Percentiles rank a stretch among this genome's conserved stretches.
These are phyloP conservation scores for Apophysomyces elegans DNA, from an alignment of 371 early-diverging fungal genomes.

Conservation along the genomic window DNA sequence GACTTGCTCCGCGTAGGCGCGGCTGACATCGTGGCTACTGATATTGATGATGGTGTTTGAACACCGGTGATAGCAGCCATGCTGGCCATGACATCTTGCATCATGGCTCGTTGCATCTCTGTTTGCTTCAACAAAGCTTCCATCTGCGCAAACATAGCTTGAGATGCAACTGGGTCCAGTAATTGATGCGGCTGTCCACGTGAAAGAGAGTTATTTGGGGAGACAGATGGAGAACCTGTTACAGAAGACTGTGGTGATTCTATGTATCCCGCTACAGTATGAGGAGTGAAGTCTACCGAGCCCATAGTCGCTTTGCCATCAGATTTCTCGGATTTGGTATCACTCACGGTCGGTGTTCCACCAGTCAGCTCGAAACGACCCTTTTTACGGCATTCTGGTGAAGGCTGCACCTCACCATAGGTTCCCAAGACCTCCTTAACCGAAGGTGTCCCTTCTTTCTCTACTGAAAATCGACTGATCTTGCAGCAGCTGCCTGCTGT, in stretches of 20 bases:
- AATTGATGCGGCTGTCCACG: constrained; percentile 29
- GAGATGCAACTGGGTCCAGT: constrained; percentile 14
- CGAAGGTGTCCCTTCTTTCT: constrained; percentile 19
- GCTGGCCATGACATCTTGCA: constrained; percentile 34
- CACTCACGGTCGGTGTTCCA: constrained; percentile 17
- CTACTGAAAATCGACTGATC: constrained; percentile 32
- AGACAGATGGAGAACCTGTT: constrained; percentile 25
- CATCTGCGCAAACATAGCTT: constrained; percentile 30
- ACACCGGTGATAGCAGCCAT: constrained; percentile 15
- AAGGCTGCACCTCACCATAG: background rate
- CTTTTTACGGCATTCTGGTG: constrained; percentile 45
- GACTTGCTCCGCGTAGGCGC: background rate
- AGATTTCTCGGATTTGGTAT: background rate
- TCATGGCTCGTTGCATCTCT: constrained; percentile 35
- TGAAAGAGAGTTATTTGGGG: constrained; percentile 30
- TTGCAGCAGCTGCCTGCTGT: constrained; percentile 25
- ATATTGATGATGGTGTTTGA: background rate
- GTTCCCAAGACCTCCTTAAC: constrained; percentile 5
- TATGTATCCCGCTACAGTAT: constrained; percentile 6
- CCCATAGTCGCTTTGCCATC: background rate
- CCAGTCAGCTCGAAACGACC: constrained; percentile 49
- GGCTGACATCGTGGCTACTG: background rate
- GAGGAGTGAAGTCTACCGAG: background rate
- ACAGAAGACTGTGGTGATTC: constrained; percentile 17
- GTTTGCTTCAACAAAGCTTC: constrained; percentile 40